These are phyloP conservation scores for Hanseniaspora clermontiae DNA, from an alignment of 805 yeast genomes.

Conservation along the genomic window DNA sequence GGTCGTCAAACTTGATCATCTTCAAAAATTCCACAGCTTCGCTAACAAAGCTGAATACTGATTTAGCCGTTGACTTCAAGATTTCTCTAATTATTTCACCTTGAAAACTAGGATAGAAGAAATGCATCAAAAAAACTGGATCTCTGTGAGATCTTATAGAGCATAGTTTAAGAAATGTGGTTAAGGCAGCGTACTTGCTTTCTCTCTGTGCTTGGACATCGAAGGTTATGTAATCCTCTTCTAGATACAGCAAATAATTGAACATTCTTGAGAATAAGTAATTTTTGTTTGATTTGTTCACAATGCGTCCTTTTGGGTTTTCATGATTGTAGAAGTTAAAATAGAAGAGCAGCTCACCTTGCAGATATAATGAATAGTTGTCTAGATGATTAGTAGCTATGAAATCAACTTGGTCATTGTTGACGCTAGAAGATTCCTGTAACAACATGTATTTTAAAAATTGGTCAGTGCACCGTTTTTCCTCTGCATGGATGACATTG, in stretches of 20 bases:
- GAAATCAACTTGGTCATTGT: conserved; percentile 9
- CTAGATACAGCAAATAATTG: neutral
- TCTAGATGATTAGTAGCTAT: neutral
- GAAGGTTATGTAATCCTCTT: neutral
- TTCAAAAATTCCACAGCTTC: neutral
- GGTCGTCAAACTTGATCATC: neutral
- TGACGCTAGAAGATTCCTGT: neutral
- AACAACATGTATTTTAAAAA: neutral
- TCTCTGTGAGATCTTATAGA: neutral
- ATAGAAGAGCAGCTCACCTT: conserved; percentile 9
- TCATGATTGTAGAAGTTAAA: conserved; percentile 6
- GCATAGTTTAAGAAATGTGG: neutral
- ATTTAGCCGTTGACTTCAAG: neutral
- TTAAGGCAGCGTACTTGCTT: neutral
- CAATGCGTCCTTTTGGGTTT: neutral
- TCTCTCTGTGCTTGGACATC: neutral
- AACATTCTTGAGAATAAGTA: neutral
- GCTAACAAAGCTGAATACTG: neutral
- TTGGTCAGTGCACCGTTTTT: neutral
- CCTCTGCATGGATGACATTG: neutral
- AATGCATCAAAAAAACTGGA: neutral
- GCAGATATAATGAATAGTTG: conserved; percentile 2
- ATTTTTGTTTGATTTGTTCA: neutral
- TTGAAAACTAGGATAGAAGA: neutral
- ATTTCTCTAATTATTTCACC: neutral